These are phyloP conservation scores for Epichloe amarillans DNA, from an alignment of 2,329 filamentous ascomycete genomes.

Conservation along the genomic window DNA sequence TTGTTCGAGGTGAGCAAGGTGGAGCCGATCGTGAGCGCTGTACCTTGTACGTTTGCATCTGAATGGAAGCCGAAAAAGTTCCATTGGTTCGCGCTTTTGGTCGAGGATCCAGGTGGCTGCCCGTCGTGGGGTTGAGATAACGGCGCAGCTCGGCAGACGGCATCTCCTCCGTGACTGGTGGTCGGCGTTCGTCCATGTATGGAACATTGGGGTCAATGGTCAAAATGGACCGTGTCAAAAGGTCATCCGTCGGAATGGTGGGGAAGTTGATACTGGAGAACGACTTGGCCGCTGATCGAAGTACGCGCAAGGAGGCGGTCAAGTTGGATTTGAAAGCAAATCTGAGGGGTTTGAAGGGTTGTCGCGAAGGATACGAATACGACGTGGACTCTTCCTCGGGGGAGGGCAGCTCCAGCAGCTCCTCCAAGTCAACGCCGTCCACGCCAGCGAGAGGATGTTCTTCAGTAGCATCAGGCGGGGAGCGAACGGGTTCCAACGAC, in stretches of 20 bases:
- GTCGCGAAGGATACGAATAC: conserved; percentile 14
- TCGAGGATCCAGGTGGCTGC: conserved; percentile 18
- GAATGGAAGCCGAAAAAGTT: conserved; percentile 51
- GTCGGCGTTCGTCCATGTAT: conserved; percentile 54
- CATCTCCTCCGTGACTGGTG: conserved; percentile 47
- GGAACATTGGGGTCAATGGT: conserved; percentile 53
- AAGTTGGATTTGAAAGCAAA: conserved; percentile 56
- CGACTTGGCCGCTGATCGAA: conserved; percentile 50
- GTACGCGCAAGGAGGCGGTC: conserved; percentile 50
- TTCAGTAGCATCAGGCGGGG: conserved; percentile 37
- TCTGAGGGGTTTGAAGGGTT: conserved; percentile 35
- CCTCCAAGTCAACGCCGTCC: conserved; percentile 32
- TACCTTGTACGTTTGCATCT: conserved; percentile 59
- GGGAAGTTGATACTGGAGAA: conserved; percentile 50
- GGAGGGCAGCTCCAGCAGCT: conserved; percentile 28
- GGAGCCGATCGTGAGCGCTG: conserved; percentile 31
- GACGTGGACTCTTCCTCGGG: conserved; percentile 3
- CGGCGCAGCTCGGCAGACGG: conserved; percentile 53
- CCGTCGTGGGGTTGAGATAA: conserved; percentile 51
- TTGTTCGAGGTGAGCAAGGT: conserved; percentile 15
- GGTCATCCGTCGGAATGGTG: conserved; percentile 52
- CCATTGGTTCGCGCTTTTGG: conserved; percentile 12
- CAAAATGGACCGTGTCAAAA: conserved; percentile 53
- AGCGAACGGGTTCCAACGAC: conserved; percentile 40
- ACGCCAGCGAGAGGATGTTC: conserved; percentile 36